Percentiles rank a stretch among this genome's conserved stretches.
Conservation (phyloP, 257 asterid species). For the Scutellaria baicalensis region DNA sequence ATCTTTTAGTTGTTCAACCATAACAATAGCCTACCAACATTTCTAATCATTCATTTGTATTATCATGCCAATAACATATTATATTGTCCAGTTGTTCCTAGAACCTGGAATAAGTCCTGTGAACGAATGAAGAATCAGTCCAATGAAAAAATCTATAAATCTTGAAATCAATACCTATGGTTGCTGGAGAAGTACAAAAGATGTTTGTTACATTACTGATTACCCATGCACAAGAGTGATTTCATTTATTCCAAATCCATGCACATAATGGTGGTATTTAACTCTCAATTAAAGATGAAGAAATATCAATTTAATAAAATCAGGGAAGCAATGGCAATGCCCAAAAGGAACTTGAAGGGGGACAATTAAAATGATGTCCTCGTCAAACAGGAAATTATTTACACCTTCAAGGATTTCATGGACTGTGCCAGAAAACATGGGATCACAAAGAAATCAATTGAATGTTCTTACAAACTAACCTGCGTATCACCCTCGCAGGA, state of each 20-base stretch:
- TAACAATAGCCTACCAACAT: not conserved
- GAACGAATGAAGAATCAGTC: not conserved
- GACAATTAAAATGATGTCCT: not conserved
- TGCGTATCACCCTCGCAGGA: conserved; percentile 79
- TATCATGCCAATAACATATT: not conserved
- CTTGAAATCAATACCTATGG: not conserved
- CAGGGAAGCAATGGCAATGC: not conserved
- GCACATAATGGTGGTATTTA: not conserved
- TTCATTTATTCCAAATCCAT: not conserved
- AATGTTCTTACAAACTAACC: conserved; percentile 27
- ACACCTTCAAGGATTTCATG: not conserved
- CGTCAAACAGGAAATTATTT: not conserved
- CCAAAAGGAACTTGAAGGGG: not conserved
- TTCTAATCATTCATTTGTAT: not conserved
- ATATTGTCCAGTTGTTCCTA: not conserved
- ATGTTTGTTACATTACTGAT: not conserved
- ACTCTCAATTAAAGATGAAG: not conserved
- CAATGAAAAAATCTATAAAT: not conserved
- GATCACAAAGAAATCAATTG: conserved; percentile 2
- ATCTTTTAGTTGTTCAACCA: not conserved
- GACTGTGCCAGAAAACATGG: not conserved
- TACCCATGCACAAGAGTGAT: not conserved
- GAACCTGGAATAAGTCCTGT: not conserved
- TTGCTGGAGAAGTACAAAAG: not conserved
- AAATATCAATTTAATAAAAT: not conserved